Evolutionary conservation across 2,329 filamentous ascomycete genomes (phyloP), one percentile per base, ranked within the genome.

Genomic region (Diaporthe citriasiana): DNA sequence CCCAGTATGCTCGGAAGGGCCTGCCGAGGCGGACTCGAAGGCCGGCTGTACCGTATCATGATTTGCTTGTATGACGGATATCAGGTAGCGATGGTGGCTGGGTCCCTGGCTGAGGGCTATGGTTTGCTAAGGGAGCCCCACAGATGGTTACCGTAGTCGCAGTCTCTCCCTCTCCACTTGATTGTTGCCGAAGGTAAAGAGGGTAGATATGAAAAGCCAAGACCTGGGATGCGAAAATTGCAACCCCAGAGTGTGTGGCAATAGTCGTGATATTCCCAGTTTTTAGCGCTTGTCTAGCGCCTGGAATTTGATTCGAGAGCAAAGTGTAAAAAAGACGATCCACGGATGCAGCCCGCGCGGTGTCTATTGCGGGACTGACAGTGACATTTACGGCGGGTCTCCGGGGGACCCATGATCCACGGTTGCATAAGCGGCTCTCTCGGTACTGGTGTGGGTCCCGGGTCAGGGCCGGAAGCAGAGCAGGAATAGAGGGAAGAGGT

Each of bases 261-360:
- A 13, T 25, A 50, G 22, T 3, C 17, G 59, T 25, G 63, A 53
- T 68, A 22, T 8, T 40, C 22, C n/a, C 15, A 53, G 3, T 13
- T 27, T 12, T 53, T 68, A 68, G 63, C 63, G 63, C 63, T 15
- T 68, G 45, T 10, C 13, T 40, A 68, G 63, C 63, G 63, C 63
- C 30, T 40, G 47, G 25, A 33, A 33, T 30, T 40, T 8, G 33
- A 25, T 2, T 30, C 25, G 9, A 33, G 47, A 38, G 47, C 25
- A 51, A 71, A 71, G 69, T 71, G 51, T 71, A 71, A 71, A 60
- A 70, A 70, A 22, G n/a, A 71, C 7, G 30, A 50, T 38, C n/a
- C n/a, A n/a, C n/a, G 69, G 68, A n/a, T n/a, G n/a, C n/a, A n/a
- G 27, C 25, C 40, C 4, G 50, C 8, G 33, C 17, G 53, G 51